Percentiles rank a stretch among this genome's conserved stretches.
phyloP scores from a whole-genome alignment of 495 filamentous ascomycete species.

The Jackrogersella multiformis region DNA sequence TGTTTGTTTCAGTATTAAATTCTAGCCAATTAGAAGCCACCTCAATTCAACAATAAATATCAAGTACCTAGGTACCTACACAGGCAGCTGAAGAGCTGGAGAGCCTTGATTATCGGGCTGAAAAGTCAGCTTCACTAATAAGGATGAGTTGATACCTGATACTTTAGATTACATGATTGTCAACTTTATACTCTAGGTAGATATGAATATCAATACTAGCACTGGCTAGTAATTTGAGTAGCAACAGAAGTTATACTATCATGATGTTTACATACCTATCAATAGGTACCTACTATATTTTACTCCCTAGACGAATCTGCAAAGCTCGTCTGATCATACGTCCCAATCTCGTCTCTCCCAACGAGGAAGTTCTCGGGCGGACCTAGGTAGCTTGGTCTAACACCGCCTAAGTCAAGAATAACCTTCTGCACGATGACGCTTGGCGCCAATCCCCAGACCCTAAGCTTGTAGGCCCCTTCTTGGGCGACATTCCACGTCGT shows the following conservation, averaged over 20 bases:
- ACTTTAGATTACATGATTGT: too few species aligned
- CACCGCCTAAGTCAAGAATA: conserved; percentile 73
- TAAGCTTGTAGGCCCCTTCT: conserved; percentile 65
- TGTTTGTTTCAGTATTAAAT: conserved; percentile 15
- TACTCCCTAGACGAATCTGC: too few species aligned
- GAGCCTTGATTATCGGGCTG: too few species aligned
- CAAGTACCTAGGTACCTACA: neutral
- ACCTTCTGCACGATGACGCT: conserved; percentile 76
- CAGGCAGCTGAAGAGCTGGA: neutral
- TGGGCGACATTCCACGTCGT: conserved; percentile 59
- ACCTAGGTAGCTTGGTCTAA: conserved; percentile 70
- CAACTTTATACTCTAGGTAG: too few species aligned
- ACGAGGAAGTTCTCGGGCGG: conserved; percentile 72
- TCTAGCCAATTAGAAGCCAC: neutral
- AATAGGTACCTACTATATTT: too few species aligned
- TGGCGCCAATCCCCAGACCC: conserved; percentile 69
- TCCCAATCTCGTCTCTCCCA: conserved; percentile 53
- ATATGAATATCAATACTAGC: too few species aligned
- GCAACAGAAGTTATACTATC: neutral
- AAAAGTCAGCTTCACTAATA: too few species aligned
- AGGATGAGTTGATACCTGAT: too few species aligned
- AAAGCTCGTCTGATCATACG: conserved; percentile 55
- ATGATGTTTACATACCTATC: neutral
- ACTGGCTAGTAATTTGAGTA: neutral
- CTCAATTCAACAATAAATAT: too few species aligned